Conservation (phyloP, 2,329 filamentous ascomycete genomes). For the Akanthomyces muscarius region DNA sequence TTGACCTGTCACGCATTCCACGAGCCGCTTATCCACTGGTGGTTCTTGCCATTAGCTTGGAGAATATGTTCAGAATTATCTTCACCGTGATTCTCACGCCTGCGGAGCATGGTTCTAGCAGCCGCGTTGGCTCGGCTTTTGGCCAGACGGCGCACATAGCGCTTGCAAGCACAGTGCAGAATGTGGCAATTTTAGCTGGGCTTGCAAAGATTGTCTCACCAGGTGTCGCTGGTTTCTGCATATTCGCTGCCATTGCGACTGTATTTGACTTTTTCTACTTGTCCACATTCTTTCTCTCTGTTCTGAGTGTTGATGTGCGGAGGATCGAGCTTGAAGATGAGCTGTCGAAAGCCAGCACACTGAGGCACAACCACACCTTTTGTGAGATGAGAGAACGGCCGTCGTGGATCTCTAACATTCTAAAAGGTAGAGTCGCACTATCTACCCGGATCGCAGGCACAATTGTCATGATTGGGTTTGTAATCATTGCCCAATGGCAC, state of each 20-base stretch:
- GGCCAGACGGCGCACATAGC: constrained; percentile 69
- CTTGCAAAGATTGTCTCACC: constrained; percentile 65
- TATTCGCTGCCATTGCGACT: constrained; percentile 70
- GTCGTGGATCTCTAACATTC: constrained; percentile 56
- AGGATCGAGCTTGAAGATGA: constrained; percentile 73
- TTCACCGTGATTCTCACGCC: constrained; percentile 72
- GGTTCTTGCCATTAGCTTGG: constrained; percentile 71
- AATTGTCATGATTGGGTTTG: constrained; percentile 66
- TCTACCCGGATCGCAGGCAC: constrained; percentile 74
- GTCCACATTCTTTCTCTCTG: constrained; percentile 74
- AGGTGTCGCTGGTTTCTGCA: constrained; percentile 70
- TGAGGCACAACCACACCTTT: constrained; percentile 34
- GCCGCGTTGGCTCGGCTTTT: constrained; percentile 68
- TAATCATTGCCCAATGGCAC: constrained; percentile 72
- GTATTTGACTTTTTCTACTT: constrained; percentile 75
- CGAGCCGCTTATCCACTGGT: constrained; percentile 71
- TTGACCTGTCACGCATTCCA: constrained; percentile 72
- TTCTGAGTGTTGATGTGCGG: constrained; percentile 74
- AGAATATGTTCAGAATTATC: constrained; percentile 75
- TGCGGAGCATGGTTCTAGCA: constrained; percentile 62
- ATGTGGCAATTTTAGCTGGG: constrained; percentile 60
- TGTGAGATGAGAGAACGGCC: constrained; percentile 24
- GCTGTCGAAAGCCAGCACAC: constrained; percentile 51
- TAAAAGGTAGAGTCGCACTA: constrained; percentile 61
- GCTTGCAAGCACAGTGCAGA: constrained; percentile 63